These are phyloP conservation scores for Colletotrichum orchidophilum DNA, from an alignment of 2,329 filamentous ascomycete species.

Conservation along the genomic window DNA sequence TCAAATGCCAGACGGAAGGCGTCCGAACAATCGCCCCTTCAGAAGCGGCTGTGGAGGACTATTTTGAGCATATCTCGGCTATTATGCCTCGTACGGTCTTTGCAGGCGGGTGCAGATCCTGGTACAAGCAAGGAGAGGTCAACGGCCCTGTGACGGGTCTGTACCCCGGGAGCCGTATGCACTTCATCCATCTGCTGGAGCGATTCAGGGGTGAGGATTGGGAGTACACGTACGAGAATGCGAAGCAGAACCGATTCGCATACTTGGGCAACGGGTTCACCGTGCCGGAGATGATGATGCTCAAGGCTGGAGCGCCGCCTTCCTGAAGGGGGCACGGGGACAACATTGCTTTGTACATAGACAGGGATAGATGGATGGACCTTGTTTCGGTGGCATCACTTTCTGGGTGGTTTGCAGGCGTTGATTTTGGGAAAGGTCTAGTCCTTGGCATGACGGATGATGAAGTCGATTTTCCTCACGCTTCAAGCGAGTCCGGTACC, in stretches of 20 bases:
- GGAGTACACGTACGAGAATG: slow-evolving; percentile 56
- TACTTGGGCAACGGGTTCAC: slow-evolving; percentile 65
- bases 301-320: slow-evolving; percentile 25
- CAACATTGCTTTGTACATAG: neutral
- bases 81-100: slow-evolving; percentile 66
- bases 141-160: slow-evolving; percentile 58
- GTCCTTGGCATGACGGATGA: neutral
- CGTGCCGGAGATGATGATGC: slow-evolving; percentile 46
- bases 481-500: neutral
- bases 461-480: neutral
- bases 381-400: neutral
- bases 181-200: slow-evolving; percentile 64
- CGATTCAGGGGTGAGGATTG: slow-evolving; percentile 61
- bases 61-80: slow-evolving; percentile 55
- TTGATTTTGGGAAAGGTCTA: slow-evolving; percentile 7
- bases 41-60: slow-evolving; percentile 58
- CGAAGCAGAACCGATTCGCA: slow-evolving; percentile 54
- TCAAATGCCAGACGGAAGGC: slow-evolving; percentile 59
- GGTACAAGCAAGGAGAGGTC: slow-evolving; percentile 58
- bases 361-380: neutral
- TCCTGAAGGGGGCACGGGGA: neutral
- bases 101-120: slow-evolving; percentile 56
- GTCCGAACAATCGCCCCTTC: slow-evolving; percentile 58
- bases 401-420: slow-evolving; percentile 26
- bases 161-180: slow-evolving; percentile 60